Percentiles rank a stretch among this genome's conserved stretches.
These are phyloP conservation scores for Nelumbo lutea DNA, from an alignment of 164 flowering plant species.

Conservation along the genomic window DNA sequence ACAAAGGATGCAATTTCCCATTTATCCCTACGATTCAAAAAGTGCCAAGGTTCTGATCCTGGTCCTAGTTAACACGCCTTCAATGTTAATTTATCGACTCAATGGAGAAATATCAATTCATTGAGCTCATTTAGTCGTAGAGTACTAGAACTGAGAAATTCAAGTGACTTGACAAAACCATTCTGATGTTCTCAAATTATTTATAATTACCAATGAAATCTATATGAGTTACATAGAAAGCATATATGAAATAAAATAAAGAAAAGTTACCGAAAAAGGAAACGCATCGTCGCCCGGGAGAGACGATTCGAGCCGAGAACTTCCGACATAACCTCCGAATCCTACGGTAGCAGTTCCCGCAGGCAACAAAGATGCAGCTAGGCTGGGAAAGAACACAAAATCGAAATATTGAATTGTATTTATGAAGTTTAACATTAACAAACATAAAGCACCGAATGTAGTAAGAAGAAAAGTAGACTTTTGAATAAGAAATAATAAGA, in stretches of 20 bases:
- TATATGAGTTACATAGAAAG: background rate
- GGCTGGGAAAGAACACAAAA: slow-evolving; percentile 24
- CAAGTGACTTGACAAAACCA: background rate
- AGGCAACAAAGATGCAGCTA: slow-evolving; percentile 81
- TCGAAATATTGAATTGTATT: background rate
- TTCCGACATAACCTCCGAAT: slow-evolving; percentile 89
- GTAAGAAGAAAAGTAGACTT: background rate
- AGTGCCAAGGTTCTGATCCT: background rate
- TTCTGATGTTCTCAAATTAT: background rate
- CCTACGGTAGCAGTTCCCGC: slow-evolving; percentile 56
- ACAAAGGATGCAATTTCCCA: background rate
- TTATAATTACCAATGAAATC: too few species aligned
- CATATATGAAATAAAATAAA: slow-evolving; percentile 2
- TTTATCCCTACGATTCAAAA: background rate
- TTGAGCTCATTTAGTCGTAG: too few species aligned
- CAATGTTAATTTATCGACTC: too few species aligned
- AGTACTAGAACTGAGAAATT: background rate
- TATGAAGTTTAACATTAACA: background rate
- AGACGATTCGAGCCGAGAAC: slow-evolving; percentile 62
- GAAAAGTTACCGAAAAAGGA: slow-evolving; percentile 24
- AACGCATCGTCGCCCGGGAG: slow-evolving; percentile 26
- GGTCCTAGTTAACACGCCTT: background rate
- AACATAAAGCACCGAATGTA: background rate
- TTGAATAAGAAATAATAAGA: background rate
- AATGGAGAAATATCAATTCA: background rate